Conservation (phyloP, 2,329 filamentous ascomycete genomes). For the Orbilia blumenaviensis region DNA sequence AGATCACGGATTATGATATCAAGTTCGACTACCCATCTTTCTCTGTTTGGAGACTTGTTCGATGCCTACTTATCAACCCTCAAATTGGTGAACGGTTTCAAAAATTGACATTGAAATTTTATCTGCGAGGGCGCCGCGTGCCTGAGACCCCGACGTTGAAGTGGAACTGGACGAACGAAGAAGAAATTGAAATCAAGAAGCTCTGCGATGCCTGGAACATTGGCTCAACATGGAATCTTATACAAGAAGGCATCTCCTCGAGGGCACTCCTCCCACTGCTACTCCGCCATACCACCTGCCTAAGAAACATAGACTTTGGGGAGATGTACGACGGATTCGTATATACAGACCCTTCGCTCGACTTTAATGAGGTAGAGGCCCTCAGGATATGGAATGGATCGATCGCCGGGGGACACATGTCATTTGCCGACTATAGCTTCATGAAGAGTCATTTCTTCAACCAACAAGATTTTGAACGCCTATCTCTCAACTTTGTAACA, state of each 20-base stretch:
- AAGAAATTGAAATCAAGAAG: neutral
- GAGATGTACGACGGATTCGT: too few relatives aligned
- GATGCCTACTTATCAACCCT: conserved; percentile 8
- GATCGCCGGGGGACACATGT: too few relatives aligned
- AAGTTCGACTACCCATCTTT: neutral
- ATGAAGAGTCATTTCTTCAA: too few relatives aligned
- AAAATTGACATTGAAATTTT: neutral
- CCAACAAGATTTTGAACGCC: too few relatives aligned
- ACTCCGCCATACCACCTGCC: neutral
- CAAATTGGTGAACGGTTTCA: neutral
- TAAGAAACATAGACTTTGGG: too few relatives aligned
- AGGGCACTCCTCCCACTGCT: neutral
- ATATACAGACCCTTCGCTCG: too few relatives aligned
- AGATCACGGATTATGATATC: neutral
- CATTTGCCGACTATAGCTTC: too few relatives aligned
- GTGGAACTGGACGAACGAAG: conserved; percentile 7
- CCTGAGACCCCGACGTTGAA: neutral
- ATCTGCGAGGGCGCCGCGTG: neutral
- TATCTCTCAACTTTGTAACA: too few relatives aligned
- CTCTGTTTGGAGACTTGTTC: neutral
- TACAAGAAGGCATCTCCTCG: neutral
- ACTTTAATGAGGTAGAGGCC: too few relatives aligned
- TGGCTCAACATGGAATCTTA: neutral
- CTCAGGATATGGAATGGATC: too few relatives aligned
- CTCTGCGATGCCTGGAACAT: neutral